Evolutionary conservation across 192 early-diverging fungal species (phyloP).

Genomic region (Coemansia sp.): DNA sequence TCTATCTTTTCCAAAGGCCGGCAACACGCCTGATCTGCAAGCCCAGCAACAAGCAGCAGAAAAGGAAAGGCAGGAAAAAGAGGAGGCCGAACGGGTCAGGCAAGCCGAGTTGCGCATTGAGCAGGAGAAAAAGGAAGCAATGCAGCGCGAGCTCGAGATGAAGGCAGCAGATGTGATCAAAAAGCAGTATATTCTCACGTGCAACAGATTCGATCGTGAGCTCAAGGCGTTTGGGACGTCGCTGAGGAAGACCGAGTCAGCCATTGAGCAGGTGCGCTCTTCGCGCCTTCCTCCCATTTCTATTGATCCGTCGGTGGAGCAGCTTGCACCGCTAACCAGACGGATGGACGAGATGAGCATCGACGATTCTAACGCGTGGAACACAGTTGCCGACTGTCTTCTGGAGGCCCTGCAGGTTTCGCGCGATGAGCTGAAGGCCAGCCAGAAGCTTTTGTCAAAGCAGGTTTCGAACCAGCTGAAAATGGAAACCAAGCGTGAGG

Average conservation of each 20-base stretch:
- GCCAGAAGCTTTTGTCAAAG: conserved; percentile 30
- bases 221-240: conserved; percentile 34
- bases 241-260: conserved; percentile 18
- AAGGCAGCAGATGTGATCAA: conserved; percentile 33
- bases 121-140: conserved; percentile 11
- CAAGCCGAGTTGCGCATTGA: conserved; percentile 23
- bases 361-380: conserved; percentile 43
- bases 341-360: conserved; percentile 30
- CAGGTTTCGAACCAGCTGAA: conserved; percentile 25
- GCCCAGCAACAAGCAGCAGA: conserved; percentile 8
- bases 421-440: conserved; percentile 37
- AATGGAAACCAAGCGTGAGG: conserved; percentile 46
- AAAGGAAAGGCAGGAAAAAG: background rate
- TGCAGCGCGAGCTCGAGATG: conserved; percentile 24
- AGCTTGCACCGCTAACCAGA: conserved; percentile 17
- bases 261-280: conserved; percentile 28
- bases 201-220: conserved; percentile 45
- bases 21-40: background rate
- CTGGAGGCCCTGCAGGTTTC: conserved; percentile 43
- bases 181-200: conserved; percentile 44
- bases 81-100: background rate
- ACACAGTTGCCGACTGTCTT: conserved; percentile 40
- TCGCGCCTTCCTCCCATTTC: conserved; percentile 41
- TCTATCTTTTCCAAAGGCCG: too few species aligned
- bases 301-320: conserved; percentile 29